A percentile compares a stretch with the other conserved stretches of the same genome.
Evolutionary conservation across 1,284 basidiomycete species (phyloP).

Genomic region (Cryptococcus sp.): DNA sequence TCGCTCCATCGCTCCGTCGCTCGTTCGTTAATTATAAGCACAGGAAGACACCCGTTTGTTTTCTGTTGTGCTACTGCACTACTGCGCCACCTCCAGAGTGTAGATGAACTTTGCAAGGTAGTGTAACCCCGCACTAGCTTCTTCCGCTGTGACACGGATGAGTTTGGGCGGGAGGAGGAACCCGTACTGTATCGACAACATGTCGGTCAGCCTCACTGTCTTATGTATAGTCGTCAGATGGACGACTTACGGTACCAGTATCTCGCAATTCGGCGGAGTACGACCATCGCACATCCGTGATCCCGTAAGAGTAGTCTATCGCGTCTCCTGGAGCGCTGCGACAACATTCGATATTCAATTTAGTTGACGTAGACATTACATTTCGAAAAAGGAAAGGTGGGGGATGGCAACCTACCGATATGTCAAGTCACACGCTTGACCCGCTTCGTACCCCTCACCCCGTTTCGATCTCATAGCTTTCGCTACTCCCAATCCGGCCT

Average conservation of each 20-base stretch:
- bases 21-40: too few species aligned
- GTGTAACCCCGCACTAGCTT: slow-evolving; percentile 65
- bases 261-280: slow-evolving; percentile 78
- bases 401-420: slow-evolving; percentile 58
- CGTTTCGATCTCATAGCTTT: slow-evolving; percentile 64
- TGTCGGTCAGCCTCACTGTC: not conserved
- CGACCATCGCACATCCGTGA: slow-evolving; percentile 67
- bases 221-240: too few species aligned
- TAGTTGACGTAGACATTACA: not conserved
- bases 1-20: too few species aligned
- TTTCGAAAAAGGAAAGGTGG: not conserved
- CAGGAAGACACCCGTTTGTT: too few species aligned
- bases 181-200: slow-evolving; percentile 62
- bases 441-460: slow-evolving; percentile 63
- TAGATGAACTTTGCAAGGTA: slow-evolving; percentile 70
- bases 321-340: slow-evolving; percentile 65
- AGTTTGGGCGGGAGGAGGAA: slow-evolving; percentile 71
- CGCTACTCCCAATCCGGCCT: slow-evolving; percentile 71
- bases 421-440: slow-evolving; percentile 66
- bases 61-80: not conserved
- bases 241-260: slow-evolving; percentile 69
- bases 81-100: slow-evolving; percentile 35
- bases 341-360: slow-evolving; percentile 1
- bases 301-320: slow-evolving; percentile 72
- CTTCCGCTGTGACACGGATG: slow-evolving; percentile 77